phyloP scores from a whole-genome alignment of 345 rosid species.

The Mangifera indica region DNA sequence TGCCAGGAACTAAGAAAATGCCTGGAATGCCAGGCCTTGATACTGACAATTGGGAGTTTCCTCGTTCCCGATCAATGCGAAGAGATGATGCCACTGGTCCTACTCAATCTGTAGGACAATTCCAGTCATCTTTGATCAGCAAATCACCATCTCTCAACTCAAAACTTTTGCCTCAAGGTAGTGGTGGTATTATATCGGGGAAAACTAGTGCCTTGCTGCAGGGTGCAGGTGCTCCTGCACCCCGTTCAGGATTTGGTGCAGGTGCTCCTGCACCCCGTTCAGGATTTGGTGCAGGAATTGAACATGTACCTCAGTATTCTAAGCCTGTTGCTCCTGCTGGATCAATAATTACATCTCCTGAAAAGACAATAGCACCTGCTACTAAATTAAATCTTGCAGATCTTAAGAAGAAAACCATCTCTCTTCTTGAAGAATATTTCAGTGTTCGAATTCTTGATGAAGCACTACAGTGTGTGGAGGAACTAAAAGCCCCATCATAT shows the following conservation, averaged over 20 bases:
- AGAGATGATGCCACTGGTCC: conserved; percentile 43
- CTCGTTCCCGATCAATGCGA: conserved; percentile 50
- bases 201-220: conserved; percentile 40
- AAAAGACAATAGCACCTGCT: conserved; percentile 29
- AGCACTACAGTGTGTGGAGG: conserved; percentile 67
- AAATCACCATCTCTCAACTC: conserved; percentile 40
- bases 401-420: conserved; percentile 48
- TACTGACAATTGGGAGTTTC: conserved; percentile 60
- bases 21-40: conserved; percentile 67
- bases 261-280: conserved; percentile 6
- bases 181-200: conserved; percentile 31
- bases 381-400: conserved; percentile 30
- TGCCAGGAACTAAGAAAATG: conserved; percentile 69
- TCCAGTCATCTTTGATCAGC: conserved; percentile 31
- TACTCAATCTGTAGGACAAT: conserved; percentile 35
- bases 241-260: conserved; percentile 22
- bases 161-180: conserved; percentile 34
- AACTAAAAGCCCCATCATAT: conserved; percentile 52
- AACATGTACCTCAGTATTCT: conserved; percentile 18
- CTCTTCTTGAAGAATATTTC: conserved; percentile 72
- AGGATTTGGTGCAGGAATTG: conserved; percentile 20
- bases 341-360: conserved; percentile 25
- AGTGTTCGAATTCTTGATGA: conserved; percentile 46
- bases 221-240: conserved; percentile 30
- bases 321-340: conserved; percentile 21